Base-by-base conservation (phyloP, 164 flowering plant species). In the Liriodendron chinense region DNA sequence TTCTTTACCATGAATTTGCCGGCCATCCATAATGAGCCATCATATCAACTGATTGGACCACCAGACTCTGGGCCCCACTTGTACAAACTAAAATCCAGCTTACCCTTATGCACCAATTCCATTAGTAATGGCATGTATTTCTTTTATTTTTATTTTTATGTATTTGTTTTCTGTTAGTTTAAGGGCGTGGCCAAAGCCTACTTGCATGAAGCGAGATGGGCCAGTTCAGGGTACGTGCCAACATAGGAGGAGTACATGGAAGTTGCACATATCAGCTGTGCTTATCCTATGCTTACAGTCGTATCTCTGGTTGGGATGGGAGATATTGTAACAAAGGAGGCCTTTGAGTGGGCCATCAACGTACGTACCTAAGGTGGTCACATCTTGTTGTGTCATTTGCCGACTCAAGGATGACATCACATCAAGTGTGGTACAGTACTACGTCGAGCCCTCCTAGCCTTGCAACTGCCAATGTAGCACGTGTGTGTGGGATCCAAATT, bases 191-290 rank as follows among this genome's bases (percentile, higher is more conserved):
- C 69, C 3, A 66, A 16, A 66, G 25, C 7, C 10, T 66, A 28
- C 76, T 67, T 78, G 12, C 16, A 0, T 0, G 90, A 88, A 72
- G 82, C 89, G 5, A 73, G 59, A 47, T 86, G 90, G 90, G 67
- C 24, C 20, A 59, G 82, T 3, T 4, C 71, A 23, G 48, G 77
- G 3, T 72, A 79, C 7, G 24, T 71, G 1, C 87, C 90, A 56
- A 79, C 79, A 50, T 21, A 77, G 14, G 83, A 88, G 7, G 84
- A 86, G 67, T 85, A 86, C 43, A 59, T 84, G 72, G 1, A 9
- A 0, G 25, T 47, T 26, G 76, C 86, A 23, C 1, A 71, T 12
- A 4, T 68, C 0, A 57, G 79, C 4, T 0, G 49, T 4, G 84
- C 61, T 0, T 82, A 80, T 56, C 9, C 67, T 0, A 14, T 79